Evolutionary conservation across 2,329 filamentous ascomycete species (phyloP).

Genomic region (Pezicula radicicola): DNA sequence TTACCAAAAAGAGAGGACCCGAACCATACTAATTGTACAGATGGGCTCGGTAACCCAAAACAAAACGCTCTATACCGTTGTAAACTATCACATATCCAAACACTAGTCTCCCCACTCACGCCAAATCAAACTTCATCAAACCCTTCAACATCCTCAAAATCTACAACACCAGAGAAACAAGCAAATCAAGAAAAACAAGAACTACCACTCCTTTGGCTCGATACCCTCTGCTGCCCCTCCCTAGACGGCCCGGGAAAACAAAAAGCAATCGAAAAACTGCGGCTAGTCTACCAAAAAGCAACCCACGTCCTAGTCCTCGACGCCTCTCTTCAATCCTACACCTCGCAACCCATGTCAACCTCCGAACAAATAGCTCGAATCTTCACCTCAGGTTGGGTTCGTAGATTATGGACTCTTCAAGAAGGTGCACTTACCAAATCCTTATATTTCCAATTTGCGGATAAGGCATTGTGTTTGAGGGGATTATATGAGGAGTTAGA

Average conservation of each 20-base stretch:
- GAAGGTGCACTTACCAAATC: slow-evolving; percentile 31
- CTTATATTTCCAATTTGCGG: slow-evolving; percentile 31
- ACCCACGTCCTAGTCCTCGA: slow-evolving; percentile 32
- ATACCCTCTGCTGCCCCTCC: slow-evolving; percentile 28
- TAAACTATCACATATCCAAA: slow-evolving; percentile 25
- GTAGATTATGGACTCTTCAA: slow-evolving; percentile 38
- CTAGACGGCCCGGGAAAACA: slow-evolving; percentile 34
- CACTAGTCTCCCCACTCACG: slow-evolving; percentile 12
- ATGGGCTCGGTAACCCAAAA: slow-evolving; percentile 30
- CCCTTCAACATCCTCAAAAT: slow-evolving; percentile 7
- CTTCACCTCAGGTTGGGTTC: slow-evolving; percentile 35
- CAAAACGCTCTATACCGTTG: slow-evolving; percentile 29
- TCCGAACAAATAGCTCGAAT: slow-evolving; percentile 29
- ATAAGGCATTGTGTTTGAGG: slow-evolving; percentile 20
- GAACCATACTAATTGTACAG: slow-evolving; percentile 27
- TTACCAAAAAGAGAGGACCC: slow-evolving; percentile 14
- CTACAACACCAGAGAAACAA: too few relatives aligned
- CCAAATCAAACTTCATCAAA: neutral
- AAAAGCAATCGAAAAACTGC: slow-evolving; percentile 29
- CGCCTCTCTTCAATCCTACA: slow-evolving; percentile 23
- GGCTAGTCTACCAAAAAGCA: slow-evolving; percentile 30
- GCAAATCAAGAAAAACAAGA: too few relatives aligned
- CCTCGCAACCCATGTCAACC: slow-evolving; percentile 8
- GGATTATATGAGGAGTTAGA: slow-evolving; percentile 17
- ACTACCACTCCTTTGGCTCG: slow-evolving; percentile 4